A percentile compares a stretch with the other conserved stretches of the same genome.
Evolutionary conservation across 768 basidiomycete genomes (phyloP).

Genomic region (Hebeloma cylindrosporum): DNA sequence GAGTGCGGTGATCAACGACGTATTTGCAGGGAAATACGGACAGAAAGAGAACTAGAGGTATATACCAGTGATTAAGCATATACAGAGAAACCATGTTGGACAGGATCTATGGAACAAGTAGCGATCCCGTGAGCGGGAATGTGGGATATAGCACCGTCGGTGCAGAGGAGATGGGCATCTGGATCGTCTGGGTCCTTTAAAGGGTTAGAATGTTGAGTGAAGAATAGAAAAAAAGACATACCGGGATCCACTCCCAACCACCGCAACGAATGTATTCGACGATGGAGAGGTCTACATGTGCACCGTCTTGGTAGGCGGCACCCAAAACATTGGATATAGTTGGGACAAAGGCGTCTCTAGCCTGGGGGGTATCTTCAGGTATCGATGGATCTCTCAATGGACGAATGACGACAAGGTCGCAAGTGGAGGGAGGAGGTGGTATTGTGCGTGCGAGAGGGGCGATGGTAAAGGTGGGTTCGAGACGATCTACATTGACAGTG

Average conservation of each 20-base stretch:
- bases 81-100: conserved; percentile 44
- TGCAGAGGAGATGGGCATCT: conserved; percentile 71
- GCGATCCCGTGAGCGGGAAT: conserved; percentile 63
- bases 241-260: conserved; percentile 88
- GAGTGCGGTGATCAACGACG: conserved; percentile 44
- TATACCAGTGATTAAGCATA: conserved; percentile 37
- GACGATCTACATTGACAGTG: conserved; percentile 78
- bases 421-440: conserved; percentile 45
- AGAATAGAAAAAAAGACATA: conserved; percentile 35
- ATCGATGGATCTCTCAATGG: conserved; percentile 62
- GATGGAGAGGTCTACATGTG: conserved; percentile 61
- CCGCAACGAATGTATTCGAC: conserved; percentile 79
- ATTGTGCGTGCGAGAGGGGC: conserved; percentile 56
- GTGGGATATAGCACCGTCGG: conserved; percentile 72
- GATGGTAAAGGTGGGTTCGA: conserved; percentile 83
- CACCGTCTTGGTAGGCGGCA: conserved; percentile 77
- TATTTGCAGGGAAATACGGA: conserved; percentile 28
- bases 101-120: conserved; percentile 43
- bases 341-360: conserved; percentile 50
- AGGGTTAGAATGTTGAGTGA: neutral
- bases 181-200: conserved; percentile 58
- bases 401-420: conserved; percentile 77
- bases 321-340: conserved; percentile 54
- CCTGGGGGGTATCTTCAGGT: conserved; percentile 38
- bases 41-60: conserved; percentile 3